These are phyloP conservation scores for Umbelopsis vinacea DNA, from an alignment of 192 early-diverging fungal genomes.

Conservation along the genomic window DNA sequence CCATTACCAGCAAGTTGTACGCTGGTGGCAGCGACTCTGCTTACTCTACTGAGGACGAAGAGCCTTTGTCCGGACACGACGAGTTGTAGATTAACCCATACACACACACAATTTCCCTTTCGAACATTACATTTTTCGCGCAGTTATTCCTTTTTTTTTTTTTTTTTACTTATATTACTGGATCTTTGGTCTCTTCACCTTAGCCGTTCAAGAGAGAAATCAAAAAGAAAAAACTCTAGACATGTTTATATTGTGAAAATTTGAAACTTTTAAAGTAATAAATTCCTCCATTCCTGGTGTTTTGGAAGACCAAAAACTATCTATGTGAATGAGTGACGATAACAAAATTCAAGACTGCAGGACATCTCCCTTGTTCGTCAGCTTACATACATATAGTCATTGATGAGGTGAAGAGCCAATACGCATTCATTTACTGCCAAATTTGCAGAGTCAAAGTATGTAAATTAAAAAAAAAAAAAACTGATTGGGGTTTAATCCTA, in stretches of 20 bases:
- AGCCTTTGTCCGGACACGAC: constrained; percentile 55
- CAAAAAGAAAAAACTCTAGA: constrained; percentile 7
- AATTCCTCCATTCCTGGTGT: constrained; percentile 5
- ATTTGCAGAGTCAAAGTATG: too few relatives aligned
- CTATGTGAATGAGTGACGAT: neutral
- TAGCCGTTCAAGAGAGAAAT: neutral
- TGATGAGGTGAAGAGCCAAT: too few relatives aligned
- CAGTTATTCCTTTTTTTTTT: constrained; percentile 15
- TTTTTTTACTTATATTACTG: neutral
- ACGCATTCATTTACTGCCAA: too few relatives aligned
- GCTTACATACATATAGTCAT: too few relatives aligned
- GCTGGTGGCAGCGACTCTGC: constrained; percentile 44
- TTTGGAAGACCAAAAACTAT: neutral
- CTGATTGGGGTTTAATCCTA: too few relatives aligned
- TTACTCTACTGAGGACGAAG: constrained; percentile 63
- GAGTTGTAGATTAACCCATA: constrained; percentile 61
- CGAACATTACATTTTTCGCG: constrained; percentile 9
- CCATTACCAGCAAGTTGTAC: constrained; percentile 93
- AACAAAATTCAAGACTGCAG: neutral
- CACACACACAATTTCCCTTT: neutral
- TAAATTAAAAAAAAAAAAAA: too few relatives aligned
- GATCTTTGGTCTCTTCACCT: neutral
- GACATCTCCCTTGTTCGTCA: neutral
- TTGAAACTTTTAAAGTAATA: neutral
- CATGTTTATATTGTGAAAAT: constrained; percentile 22